A percentile compares a stretch with the other conserved stretches of the same genome.
phyloP scores from a whole-genome alignment of 108 stramenopile genomes.

The Skeletonema marinoi region DNA sequence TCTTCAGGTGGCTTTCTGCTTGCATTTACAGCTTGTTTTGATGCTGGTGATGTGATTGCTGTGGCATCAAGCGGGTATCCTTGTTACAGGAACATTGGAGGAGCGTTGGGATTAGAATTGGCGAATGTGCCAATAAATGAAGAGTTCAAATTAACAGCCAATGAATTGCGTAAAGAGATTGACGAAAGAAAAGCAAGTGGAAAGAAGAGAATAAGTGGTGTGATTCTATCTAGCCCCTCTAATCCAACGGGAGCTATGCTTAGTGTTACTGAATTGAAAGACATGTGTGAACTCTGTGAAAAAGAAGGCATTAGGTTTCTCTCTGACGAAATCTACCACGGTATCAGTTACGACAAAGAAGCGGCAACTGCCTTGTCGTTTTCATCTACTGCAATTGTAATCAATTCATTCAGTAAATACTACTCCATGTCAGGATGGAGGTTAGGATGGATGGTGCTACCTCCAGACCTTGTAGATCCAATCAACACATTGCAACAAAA shows the following conservation, averaged over 20 bases:
- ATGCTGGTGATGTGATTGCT: conserved; percentile 82
- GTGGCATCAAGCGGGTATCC: conserved; percentile 89
- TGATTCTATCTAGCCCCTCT: conserved; percentile 81
- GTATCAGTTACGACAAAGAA: conserved; percentile 88
- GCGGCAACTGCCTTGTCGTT: conserved; percentile 78
- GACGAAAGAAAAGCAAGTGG: conserved; percentile 42
- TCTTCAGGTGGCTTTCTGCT: conserved; percentile 88
- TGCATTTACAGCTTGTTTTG: conserved; percentile 88
- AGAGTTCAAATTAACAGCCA: conserved; percentile 87
- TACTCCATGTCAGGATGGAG: conserved; percentile 96
- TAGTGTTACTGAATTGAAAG: conserved; percentile 70
- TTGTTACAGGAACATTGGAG: conserved; percentile 92
- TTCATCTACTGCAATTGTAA: conserved; percentile 72
- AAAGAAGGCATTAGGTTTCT: conserved; percentile 81
- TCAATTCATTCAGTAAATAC: conserved; percentile 95
- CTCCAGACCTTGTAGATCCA: conserved; percentile 62
- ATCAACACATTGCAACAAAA: conserved; percentile 90
- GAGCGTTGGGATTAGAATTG: conserved; percentile 70
- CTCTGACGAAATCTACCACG: conserved; percentile 95
- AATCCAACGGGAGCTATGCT: conserved; percentile 95
- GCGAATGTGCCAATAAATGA: conserved; percentile 70
- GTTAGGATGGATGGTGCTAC: conserved; percentile 92
- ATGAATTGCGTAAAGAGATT: conserved; percentile 67
- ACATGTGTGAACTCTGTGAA: conserved; percentile 82
- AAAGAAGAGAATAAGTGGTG: conserved; percentile 60